These are phyloP conservation scores for Vitis hybrid DNA, from an alignment of 177 flowering plant genomes.

Conservation along the genomic window DNA sequence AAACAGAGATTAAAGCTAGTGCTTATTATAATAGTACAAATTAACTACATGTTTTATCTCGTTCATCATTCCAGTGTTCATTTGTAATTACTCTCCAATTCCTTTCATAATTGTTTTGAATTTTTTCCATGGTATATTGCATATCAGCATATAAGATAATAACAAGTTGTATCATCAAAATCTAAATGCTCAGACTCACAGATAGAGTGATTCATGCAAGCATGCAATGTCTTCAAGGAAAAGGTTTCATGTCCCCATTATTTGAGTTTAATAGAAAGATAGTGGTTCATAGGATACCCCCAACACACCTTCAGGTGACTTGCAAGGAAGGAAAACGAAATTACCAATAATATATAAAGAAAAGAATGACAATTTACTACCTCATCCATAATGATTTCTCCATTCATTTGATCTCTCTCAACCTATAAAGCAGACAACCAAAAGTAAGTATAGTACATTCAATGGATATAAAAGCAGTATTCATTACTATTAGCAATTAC, in stretches of 20 bases:
- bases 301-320: neutral
- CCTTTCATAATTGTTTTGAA: no score
- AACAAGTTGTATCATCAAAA: no score
- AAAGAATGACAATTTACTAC: constrained; percentile 7
- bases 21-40: no score
- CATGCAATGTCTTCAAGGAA: neutral
- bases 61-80: neutral
- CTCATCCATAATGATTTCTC: constrained; percentile 24
- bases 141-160: no score
- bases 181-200: neutral
- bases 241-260: neutral
- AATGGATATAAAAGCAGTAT: no score
- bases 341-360: neutral
- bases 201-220: neutral
- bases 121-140: no score
- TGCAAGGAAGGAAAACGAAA: neutral
- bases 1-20: no score
- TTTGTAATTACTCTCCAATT: neutral
- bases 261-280: neutral
- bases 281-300: neutral
- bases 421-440: constrained; percentile 16
- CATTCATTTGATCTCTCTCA: constrained; percentile 11
- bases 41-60: no score
- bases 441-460: neutral
- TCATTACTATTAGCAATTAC: no score